These are phyloP conservation scores for Wickerhamiella kazuoi DNA, from an alignment of 805 yeast species.

Conservation along the genomic window DNA sequence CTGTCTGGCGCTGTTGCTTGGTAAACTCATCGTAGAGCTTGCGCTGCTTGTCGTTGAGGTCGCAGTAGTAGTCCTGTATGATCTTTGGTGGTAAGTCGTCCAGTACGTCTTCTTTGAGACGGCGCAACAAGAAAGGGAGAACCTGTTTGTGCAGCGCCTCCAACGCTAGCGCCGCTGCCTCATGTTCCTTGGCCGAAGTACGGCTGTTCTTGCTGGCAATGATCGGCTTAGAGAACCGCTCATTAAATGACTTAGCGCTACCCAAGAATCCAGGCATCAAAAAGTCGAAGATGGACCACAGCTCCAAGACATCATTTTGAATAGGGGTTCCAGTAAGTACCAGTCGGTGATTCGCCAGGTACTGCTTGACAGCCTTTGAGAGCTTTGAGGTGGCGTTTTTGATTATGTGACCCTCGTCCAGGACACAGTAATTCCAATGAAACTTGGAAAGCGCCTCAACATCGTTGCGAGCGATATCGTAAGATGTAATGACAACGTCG, in stretches of 20 bases:
- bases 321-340: conserved; percentile 95
- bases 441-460: conserved; percentile 38
- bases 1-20: conserved; percentile 57
- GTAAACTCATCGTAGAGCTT: conserved; percentile 80
- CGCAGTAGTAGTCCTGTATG: conserved; percentile 96
- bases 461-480: conserved; percentile 93
- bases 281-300: conserved; percentile 95
- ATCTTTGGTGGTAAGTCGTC: conserved; percentile 96
- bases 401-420: conserved; percentile 96
- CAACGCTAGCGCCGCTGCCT: conserved; percentile 87
- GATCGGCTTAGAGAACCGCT: conserved; percentile 93
- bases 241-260: conserved; percentile 83
- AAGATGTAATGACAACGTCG: conserved; percentile 88
- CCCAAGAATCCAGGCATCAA: conserved; percentile 98
- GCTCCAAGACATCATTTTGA: conserved; percentile 87
- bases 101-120: conserved; percentile 88
- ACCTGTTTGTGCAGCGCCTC: conserved; percentile 95
- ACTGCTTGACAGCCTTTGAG: conserved; percentile 68
- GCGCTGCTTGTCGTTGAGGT: conserved; percentile 76
- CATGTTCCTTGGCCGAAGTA: conserved; percentile 75
- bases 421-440: conserved; percentile 81
- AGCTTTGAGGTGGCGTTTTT: conserved; percentile 80
- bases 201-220: conserved; percentile 85
- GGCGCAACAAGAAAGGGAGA: conserved; percentile 85
- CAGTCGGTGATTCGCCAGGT: conserved; percentile 75